phyloP scores from a whole-genome alignment of 2,329 filamentous ascomycete species.

The Trichoderma sp. region DNA sequence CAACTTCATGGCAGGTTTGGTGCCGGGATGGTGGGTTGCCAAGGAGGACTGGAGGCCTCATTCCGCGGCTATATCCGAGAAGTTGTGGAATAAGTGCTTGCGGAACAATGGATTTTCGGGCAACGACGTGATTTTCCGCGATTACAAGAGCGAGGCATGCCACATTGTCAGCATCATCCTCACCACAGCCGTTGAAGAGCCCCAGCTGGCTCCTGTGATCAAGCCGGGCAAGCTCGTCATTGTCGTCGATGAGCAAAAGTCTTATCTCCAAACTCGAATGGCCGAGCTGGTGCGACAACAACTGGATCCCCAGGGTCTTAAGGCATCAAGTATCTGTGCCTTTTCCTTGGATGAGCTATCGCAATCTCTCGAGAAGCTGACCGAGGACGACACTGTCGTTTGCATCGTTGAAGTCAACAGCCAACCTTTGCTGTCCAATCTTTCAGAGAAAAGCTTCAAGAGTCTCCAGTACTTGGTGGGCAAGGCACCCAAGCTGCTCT shows the following conservation, averaged over 20 bases:
- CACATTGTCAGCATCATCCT: slow-evolving; percentile 17
- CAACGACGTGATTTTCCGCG: slow-evolving; percentile 10
- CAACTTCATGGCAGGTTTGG: slow-evolving; percentile 13
- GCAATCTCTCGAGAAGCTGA: background rate
- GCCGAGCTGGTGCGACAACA: background rate
- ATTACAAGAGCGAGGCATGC: slow-evolving; percentile 5
- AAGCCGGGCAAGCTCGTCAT: background rate
- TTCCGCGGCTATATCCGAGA: slow-evolving; percentile 2
- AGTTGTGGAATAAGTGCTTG: slow-evolving; percentile 5
- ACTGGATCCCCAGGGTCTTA: background rate
- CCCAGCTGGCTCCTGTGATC: background rate
- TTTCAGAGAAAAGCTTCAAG: slow-evolving; percentile 1
- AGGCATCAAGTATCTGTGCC: background rate
- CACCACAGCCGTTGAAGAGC: slow-evolving; percentile 10
- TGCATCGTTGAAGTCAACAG: slow-evolving; percentile 8
- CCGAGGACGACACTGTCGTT: background rate
- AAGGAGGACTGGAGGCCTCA: slow-evolving; percentile 7
- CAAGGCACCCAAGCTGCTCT: background rate
- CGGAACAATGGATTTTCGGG: slow-evolving; percentile 9
- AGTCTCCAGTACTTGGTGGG: slow-evolving; percentile 2
- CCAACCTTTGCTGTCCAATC: background rate
- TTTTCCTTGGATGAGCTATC: slow-evolving; percentile 1
- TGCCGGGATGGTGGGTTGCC: slow-evolving; percentile 19
- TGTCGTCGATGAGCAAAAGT: slow-evolving; percentile 20
- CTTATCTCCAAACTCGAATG: background rate